Base-by-base conservation (phyloP, 306 rosid species). In the Heteromeles arbutifolia region DNA sequence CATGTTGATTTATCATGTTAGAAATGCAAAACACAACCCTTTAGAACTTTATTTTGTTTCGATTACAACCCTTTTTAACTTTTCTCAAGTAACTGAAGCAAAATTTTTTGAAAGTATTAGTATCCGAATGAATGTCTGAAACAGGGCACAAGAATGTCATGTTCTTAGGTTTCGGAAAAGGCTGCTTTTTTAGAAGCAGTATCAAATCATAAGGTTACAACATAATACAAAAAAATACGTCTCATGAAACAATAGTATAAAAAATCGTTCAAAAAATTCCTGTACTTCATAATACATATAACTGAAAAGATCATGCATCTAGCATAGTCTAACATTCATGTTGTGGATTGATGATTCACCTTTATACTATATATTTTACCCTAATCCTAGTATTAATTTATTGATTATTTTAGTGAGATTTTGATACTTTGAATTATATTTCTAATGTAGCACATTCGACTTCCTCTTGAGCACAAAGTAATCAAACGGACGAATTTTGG, bases 261-360 rank as follows among this genome's bases (percentile, higher is more conserved):
- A 57, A 11, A 37, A 14, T 4, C 57, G 50, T 13, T 72, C 22
- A 72, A 21, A 18, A 57, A 43, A 70, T 45, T 76, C 41, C 57
- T 67, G 29, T 65, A 70, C 56, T 69, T 37, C 4, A 50, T n/a
- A 63, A 70, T 54, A 52, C 39, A 39, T 84, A 73, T 64, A 76
- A 76, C 69, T 34, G 41, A 69, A 48, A 76, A 37, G 53, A 48
- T 48, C 54, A 0, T 15, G 48, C 58, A 77, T 56, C 69, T 78
- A 10, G 37, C 75, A 74, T 43, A 70, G 43, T 79, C 66, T 48
- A 77, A 68, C 31, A 64, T 67, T 68, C 39, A 61, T 29, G 56
- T 28, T 64, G 54, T 15, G 21, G 54, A 34, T 34, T 34, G 39
- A 34, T 34, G 39, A 34, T 34, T 34, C 39, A 34, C 39, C 39